These are phyloP conservation scores for Moesziomyces parantarcticus DNA, from an alignment of 1,284 basidiomycete genomes.

Conservation along the genomic window DNA sequence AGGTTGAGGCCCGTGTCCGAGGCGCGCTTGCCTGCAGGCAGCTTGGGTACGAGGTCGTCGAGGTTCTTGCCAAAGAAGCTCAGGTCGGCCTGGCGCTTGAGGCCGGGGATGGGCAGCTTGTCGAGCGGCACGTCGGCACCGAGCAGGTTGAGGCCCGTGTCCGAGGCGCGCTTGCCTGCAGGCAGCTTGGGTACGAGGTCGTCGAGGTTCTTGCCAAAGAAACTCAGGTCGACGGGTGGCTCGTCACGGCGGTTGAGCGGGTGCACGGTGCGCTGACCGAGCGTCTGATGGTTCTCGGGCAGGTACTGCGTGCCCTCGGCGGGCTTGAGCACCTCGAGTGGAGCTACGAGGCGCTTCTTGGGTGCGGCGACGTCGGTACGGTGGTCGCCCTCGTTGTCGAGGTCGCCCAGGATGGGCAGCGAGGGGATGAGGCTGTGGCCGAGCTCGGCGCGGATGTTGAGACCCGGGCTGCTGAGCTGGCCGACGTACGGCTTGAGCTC, in stretches of 20 bases:
- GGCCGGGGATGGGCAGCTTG: no score
- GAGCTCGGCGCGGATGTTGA: slow-evolving; percentile 22
- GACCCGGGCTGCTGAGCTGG: slow-evolving; percentile 24
- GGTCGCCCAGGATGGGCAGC: slow-evolving; percentile 29
- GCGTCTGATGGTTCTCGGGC: slow-evolving; percentile 25
- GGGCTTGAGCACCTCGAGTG: slow-evolving; percentile 19
- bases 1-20: slow-evolving; percentile 24
- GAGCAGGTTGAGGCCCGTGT: slow-evolving; percentile 25
- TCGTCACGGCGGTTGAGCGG: slow-evolving; percentile 32
- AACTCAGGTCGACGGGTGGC: slow-evolving; percentile 11
- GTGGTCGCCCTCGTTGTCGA: slow-evolving; percentile 45
- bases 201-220: slow-evolving; percentile 13
- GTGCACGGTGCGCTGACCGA: slow-evolving; percentile 29
- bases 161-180: slow-evolving; percentile 15
- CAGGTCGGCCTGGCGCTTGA: no score
- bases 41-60: neutral
- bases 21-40: slow-evolving; percentile 18
- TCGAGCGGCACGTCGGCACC: slow-evolving; percentile 17
- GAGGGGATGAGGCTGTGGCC: slow-evolving; percentile 20
- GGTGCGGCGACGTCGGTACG: slow-evolving; percentile 19
- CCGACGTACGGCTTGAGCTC: slow-evolving; percentile 22
- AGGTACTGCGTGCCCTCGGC: slow-evolving; percentile 13
- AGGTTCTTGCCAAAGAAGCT: slow-evolving; percentile 12
- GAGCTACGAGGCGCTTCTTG: slow-evolving; percentile 24
- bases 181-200: slow-evolving; percentile 7